These are phyloP conservation scores for Xylariaceae sp. DNA, from an alignment of 2,329 filamentous ascomycete species.

Conservation along the genomic window DNA sequence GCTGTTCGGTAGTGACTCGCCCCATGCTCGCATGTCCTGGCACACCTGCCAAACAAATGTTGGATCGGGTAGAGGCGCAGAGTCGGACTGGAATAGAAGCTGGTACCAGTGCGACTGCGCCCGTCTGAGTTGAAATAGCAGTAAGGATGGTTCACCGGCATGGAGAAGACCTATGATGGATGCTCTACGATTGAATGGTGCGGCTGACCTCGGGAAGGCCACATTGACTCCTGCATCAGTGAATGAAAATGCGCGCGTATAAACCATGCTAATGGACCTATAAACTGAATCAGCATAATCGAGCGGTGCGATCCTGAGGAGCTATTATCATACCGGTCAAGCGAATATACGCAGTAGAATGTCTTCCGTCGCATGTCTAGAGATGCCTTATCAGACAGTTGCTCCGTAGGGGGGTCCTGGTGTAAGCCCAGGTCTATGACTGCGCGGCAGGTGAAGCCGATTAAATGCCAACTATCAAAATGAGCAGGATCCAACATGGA, in stretches of 20 bases:
- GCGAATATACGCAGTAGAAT: constrained; percentile 84
- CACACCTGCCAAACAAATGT: constrained; percentile 74
- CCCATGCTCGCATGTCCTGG: constrained; percentile 74
- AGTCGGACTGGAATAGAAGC: constrained; percentile 73
- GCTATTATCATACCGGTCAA: constrained; percentile 63
- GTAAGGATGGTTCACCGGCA: constrained; percentile 64
- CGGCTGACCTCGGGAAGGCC: constrained; percentile 58
- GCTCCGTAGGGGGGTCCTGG: constrained; percentile 75
- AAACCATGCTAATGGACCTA: constrained; percentile 71
- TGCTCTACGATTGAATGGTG: constrained; percentile 38
- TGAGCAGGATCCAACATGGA: constrained; percentile 84
- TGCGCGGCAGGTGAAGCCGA: constrained; percentile 83
- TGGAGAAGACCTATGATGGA: constrained; percentile 41
- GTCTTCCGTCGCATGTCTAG: constrained; percentile 76
- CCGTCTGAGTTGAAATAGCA: constrained; percentile 77
- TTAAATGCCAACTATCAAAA: constrained; percentile 90
- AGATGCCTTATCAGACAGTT: constrained; percentile 60
- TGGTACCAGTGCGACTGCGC: constrained; percentile 89
- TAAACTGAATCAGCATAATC: constrained; percentile 5
- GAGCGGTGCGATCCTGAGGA: not conserved
- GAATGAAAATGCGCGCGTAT: constrained; percentile 85
- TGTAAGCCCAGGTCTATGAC: constrained; percentile 88
- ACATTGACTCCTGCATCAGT: constrained; percentile 85
- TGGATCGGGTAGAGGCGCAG: constrained; percentile 61
- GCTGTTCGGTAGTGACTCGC: constrained; percentile 63